Conservation (phyloP, 106 monocot genomes). For the Dactylorhiza incarnata region DNA sequence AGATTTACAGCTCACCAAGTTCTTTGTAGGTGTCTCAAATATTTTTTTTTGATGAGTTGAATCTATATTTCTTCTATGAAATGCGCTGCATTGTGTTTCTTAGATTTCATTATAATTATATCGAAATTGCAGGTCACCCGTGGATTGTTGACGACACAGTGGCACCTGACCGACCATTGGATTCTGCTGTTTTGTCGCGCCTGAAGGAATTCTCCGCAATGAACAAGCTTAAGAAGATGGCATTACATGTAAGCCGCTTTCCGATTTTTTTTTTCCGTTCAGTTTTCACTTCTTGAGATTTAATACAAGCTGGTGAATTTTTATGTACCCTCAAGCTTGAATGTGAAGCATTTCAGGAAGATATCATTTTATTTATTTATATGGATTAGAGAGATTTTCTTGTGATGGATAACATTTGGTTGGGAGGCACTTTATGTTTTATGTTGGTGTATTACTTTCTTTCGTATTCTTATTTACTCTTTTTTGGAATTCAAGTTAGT, state of each 20-base stretch:
- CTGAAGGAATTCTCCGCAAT: constrained; percentile 73
- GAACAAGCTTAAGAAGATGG: constrained; percentile 51
- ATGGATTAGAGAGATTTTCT: too few species aligned
- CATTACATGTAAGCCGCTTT: constrained; percentile 35
- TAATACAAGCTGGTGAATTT: too few species aligned
- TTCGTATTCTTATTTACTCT: too few species aligned
- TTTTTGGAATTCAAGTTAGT: too few species aligned
- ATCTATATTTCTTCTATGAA: not conserved
- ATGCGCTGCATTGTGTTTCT: not conserved
- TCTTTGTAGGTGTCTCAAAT: constrained; percentile 43
- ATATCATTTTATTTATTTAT: too few species aligned
- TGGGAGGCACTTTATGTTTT: too few species aligned
- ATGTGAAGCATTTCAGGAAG: too few species aligned
- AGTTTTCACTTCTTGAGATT: not conserved
- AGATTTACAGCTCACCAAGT: constrained; percentile 80
- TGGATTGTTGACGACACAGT: constrained; percentile 71
- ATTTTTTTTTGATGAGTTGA: not conserved
- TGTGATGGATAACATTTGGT: too few species aligned
- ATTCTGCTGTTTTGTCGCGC: constrained; percentile 71
- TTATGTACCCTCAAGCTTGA: too few species aligned
- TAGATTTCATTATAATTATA: constrained; percentile 4
- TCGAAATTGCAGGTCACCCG: constrained; percentile 39
- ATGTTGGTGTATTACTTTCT: too few species aligned
- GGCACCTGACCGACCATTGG: constrained; percentile 59
- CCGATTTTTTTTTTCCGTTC: not conserved